Evolutionary conservation across 2,329 filamentous ascomycete genomes (phyloP).

Genomic region (Akanthomyces dipterigenus): DNA sequence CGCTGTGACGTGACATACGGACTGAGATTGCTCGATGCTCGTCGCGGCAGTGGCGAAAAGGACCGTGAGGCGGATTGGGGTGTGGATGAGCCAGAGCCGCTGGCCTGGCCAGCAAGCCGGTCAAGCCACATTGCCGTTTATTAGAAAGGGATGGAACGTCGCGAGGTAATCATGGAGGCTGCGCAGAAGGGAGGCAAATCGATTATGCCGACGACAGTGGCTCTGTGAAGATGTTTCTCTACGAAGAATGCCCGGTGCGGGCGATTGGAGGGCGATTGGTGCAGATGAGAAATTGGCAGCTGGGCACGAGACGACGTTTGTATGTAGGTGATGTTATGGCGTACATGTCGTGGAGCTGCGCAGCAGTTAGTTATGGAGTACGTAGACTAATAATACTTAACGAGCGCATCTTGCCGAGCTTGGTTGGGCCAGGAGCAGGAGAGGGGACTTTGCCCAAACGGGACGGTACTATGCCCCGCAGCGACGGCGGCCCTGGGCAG

Average conservation of each 20-base stretch:
- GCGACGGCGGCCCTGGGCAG: neutral
- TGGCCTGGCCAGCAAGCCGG: conserved; percentile 68
- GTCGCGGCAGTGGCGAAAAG: conserved; percentile 63
- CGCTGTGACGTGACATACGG: conserved; percentile 64
- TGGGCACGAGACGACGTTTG: conserved; percentile 5
- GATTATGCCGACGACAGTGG: neutral
- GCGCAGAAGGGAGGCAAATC: too few relatives aligned
- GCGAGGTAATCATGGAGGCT: conserved; percentile 13
- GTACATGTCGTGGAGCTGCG: conserved; percentile 3
- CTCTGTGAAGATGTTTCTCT: neutral
- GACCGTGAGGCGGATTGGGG: conserved; percentile 59
- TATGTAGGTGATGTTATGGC: conserved; percentile 9
- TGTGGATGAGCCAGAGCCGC: conserved; percentile 49
- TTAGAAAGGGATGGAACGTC: conserved; percentile 3
- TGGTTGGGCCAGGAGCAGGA: neutral
- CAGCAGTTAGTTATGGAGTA: conserved; percentile 5
- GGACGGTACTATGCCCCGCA: neutral
- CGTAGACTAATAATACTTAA: neutral
- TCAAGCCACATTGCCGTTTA: conserved; percentile 74
- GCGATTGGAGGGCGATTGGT: neutral
- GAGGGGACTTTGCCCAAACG: conserved; percentile 5
- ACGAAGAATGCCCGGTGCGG: too few relatives aligned
- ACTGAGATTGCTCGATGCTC: conserved; percentile 61
- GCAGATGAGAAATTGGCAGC: neutral
- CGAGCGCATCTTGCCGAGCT: conserved; percentile 5